phyloP scores from a whole-genome alignment of 192 early-diverging fungal genomes.

The Linnemannia hyalina region DNA sequence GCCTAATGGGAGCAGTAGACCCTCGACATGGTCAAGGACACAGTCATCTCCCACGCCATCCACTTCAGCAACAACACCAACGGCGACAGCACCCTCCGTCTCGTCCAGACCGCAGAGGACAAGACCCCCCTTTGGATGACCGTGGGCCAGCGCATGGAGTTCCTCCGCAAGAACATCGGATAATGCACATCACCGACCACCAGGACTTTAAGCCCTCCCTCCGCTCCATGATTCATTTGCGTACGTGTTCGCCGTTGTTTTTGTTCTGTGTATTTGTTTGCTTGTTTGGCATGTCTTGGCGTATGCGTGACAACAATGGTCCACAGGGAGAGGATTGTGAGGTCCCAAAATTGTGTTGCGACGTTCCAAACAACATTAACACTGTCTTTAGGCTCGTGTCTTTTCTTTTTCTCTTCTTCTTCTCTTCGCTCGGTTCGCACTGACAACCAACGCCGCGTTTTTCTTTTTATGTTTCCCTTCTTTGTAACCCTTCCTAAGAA shows the following conservation, averaged over 20 bases:
- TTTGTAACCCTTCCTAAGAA: conserved; percentile 62
- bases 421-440: too few species aligned
- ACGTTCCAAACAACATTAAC: not conserved
- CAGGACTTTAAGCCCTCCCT: conserved; percentile 57
- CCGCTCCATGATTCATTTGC: not conserved
- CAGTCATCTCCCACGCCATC: not conserved
- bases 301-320: not conserved
- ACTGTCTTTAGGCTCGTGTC: not conserved
- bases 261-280: not conserved
- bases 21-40: conserved; percentile 15
- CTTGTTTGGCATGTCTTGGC: not conserved
- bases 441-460: not conserved
- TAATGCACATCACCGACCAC: conserved; percentile 94
- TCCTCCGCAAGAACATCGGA: conserved; percentile 75
- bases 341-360: not conserved
- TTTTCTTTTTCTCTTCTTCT: not conserved
- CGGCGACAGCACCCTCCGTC: conserved; percentile 16
- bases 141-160: conserved; percentile 70
- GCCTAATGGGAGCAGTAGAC: conserved; percentile 46
- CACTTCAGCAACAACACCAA: not conserved
- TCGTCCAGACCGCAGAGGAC: conserved; percentile 62
- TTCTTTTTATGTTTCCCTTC: not conserved
- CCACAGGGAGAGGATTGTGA: not conserved
- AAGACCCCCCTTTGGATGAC: conserved; percentile 69
- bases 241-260: not conserved